Evolutionary conservation across 169 alveolate genomes (phyloP), one percentile per base, ranked within the genome.

Genomic region (Plasmodium chabaudi): DNA sequence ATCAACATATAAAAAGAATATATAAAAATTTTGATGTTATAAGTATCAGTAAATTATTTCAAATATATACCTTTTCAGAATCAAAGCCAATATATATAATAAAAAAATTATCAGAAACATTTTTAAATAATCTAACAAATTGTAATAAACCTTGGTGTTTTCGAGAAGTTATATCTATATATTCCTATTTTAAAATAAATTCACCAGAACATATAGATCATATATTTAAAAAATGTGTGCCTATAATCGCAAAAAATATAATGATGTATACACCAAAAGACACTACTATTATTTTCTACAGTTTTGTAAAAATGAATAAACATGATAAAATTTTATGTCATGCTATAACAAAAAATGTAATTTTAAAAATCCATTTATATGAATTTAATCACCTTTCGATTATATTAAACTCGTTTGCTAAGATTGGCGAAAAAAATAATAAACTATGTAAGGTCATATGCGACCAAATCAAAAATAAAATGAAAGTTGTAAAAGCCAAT

Each of bases 1-100:
- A 82, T 65, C 90, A 82, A 49, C 90, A 82, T 47, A 82, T 82
- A 13, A 82, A 82, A 67, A 65, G 90, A 57, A 82, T 82, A 51
- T 71, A 82, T 25, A 7, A 67, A n/a, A 82, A 55, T 70, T 82
- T 82, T 47, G 90, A 82, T 46, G 27, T 82, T 4, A 57, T 55
- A 44, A 82, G 84, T 47, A 82, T 82, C 1, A 65, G 90, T 55
- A 82, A 82, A 60, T 71, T 82, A 12, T 82, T 82, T 61, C 90
- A 82, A 42, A 39, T 82, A 12, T 82, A 65, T 55, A 65, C 46
- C 23, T 67, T 82, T 56, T 19, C 47, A 9, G 67, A 34, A 46
- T 67, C 73, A 12, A 82, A 55, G 44, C 90, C 90, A 6, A 60
- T 46, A 12, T 7, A 34, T 82, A 21, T 82, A 70, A 67, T 82